Base-by-base conservation (phyloP, 805 yeast genomes). In the Candida tammaniensis region DNA sequence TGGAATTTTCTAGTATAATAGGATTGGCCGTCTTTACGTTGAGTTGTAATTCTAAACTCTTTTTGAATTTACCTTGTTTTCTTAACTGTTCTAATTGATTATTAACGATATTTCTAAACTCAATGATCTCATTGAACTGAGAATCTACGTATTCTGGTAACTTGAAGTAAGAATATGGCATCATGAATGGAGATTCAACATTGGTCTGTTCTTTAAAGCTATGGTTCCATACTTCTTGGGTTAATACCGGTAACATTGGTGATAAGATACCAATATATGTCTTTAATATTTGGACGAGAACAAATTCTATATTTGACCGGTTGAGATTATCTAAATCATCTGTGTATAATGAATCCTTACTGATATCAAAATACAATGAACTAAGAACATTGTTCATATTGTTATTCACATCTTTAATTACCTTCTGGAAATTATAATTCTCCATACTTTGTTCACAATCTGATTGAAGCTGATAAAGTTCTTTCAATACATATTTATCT, bases 171-270 rank as follows among this genome's bases (percentile, higher is more conserved):
- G 59, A 64, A 67, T 73, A 70, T 4, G 77, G 70, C 17, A 51
- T 40, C 55, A 61, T 61, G 46, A 75, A 74, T 1, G 83, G 82
- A 1, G 81, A 64, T 4, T 37, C 51, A 10, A 36, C 51, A 8
- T 76, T 80, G 4, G 74, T 49, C 38, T 69, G 68, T 24, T 76
- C 75, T n/a, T n/a, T n/a, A n/a, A n/a, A n/a, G n/a, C n/a, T n/a
- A n/a, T n/a, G n/a, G n/a, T n/a, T n/a, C 96, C 96, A 89, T 0
- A 78, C 87, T 51, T 93, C 97, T 58, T 93, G 98, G 0, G 91
- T 72, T 37, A 89, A 63, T 3, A 86, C 54, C 1, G 99, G 99
- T 24, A 83, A 60, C 1, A 93, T 76, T 2, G 98, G 98, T 0
- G 88, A 71, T 36, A 91, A 54, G 1, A 86, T 55, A 0, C 85